phyloP scores from a whole-genome alignment of 2,329 filamentous ascomycete species.

The Cercospora beticola region DNA sequence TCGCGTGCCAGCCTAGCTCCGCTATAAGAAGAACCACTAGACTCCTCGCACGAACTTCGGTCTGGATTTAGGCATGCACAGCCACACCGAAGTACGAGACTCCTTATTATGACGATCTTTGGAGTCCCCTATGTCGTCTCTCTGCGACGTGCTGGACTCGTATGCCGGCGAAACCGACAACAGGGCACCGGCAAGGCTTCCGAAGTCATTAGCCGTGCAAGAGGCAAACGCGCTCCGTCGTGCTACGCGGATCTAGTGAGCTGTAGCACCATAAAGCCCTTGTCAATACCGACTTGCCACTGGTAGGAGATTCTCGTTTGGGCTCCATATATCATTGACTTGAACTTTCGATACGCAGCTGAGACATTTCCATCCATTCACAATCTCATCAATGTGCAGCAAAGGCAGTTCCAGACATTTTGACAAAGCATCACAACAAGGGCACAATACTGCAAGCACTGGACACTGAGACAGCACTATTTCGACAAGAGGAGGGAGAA shows the following conservation, averaged over 20 bases:
- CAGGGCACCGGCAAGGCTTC: neutral
- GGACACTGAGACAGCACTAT: neutral
- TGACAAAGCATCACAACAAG: neutral
- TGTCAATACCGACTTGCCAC: neutral
- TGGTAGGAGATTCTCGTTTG: neutral
- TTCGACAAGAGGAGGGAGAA: neutral
- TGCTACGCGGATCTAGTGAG: neutral
- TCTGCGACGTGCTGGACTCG: neutral
- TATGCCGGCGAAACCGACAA: neutral
- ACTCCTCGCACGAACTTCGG: neutral
- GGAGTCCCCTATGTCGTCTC: neutral
- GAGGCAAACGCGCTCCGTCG: neutral
- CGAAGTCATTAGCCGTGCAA: neutral
- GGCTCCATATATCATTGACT: neutral
- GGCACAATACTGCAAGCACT: neutral
- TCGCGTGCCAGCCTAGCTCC: neutral
- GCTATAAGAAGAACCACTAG: neutral
- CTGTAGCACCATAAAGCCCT: neutral
- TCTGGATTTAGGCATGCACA: neutral
- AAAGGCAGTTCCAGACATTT: neutral
- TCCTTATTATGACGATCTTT: neutral
- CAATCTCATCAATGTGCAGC: neutral
- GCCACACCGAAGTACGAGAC: neutral
- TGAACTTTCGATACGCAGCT: neutral
- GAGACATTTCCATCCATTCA: neutral